Conservation (phyloP, 2,329 filamentous ascomycete genomes). For the Zasmidium angulare region DNA sequence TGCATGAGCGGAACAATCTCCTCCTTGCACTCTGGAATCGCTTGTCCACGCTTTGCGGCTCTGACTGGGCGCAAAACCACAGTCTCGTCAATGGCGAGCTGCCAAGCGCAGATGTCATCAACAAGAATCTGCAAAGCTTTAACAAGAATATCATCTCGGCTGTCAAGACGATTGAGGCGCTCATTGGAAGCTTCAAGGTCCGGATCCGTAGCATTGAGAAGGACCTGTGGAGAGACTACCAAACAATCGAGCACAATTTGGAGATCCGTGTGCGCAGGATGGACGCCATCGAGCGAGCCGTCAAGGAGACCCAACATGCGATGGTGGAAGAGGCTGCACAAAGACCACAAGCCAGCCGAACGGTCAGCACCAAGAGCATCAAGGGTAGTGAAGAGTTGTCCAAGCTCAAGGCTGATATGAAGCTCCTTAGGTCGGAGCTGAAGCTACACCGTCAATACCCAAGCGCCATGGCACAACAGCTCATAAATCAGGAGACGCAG, state of each 20-base stretch:
- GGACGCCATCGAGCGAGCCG: conserved; percentile 78
- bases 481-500: conserved; percentile 32
- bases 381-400: conserved; percentile 54
- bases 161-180: conserved; percentile 80
- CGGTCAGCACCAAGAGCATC: conserved; percentile 39
- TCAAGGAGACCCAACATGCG: conserved; percentile 61
- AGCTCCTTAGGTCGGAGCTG: conserved; percentile 60
- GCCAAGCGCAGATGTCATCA: conserved; percentile 81
- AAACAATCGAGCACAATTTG: conserved; percentile 76
- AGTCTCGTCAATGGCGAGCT: conserved; percentile 84
- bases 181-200: conserved; percentile 74
- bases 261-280: conserved; percentile 80
- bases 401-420: conserved; percentile 61
- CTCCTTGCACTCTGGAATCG: conserved; percentile 88
- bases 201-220: conserved; percentile 84
- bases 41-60: conserved; percentile 79
- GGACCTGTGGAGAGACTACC: conserved; percentile 88
- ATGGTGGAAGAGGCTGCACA: conserved; percentile 20
- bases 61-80: conserved; percentile 89
- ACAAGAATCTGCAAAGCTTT: conserved; percentile 82
- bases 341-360: conserved; percentile 32
- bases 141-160: conserved; percentile 85
- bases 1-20: conserved; percentile 84
- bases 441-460: conserved; percentile 60
- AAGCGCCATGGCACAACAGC: conserved; percentile 34